Evolutionary conservation across 352 stramenopile genomes (phyloP).

Genomic region (Pythium pyrilobum): DNA sequence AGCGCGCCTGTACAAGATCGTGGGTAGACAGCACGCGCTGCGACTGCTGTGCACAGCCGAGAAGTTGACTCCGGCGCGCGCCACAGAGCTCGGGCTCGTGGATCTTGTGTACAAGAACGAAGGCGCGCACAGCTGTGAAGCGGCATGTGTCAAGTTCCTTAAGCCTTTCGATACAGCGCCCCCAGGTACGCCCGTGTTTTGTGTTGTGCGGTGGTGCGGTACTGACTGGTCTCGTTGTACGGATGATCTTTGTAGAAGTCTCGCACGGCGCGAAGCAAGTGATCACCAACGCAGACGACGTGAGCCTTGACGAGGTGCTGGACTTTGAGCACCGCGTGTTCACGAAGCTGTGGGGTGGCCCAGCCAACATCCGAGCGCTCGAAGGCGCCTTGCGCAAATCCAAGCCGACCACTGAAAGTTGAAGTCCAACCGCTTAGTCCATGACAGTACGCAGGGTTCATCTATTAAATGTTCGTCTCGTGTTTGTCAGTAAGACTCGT

Average conservation of each 20-base stretch:
- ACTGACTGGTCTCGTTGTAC: no score
- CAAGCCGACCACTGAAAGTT: no score
- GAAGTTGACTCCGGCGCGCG: constrained; percentile 39
- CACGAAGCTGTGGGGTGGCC: constrained; percentile 62
- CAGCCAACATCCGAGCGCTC: constrained; percentile 66
- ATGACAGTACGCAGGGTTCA: no score
- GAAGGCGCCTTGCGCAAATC: constrained; percentile 41
- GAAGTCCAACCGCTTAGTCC: no score
- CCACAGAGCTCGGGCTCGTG: constrained; percentile 53
- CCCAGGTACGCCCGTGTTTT: constrained; percentile 34
- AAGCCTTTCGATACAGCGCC: constrained; percentile 40
- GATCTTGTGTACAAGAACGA: constrained; percentile 54
- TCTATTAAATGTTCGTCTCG: no score
- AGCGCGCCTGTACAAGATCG: constrained; percentile 65
- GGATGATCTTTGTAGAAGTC: constrained; percentile 54
- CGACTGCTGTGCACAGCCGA: constrained; percentile 66
- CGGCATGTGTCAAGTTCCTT: constrained; percentile 42
- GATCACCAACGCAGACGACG: constrained; percentile 66
- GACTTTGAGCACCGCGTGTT: constrained; percentile 65
- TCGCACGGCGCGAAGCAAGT: constrained; percentile 65
- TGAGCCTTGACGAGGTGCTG: constrained; percentile 53
- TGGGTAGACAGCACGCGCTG: constrained; percentile 67
- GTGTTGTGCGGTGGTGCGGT: no score
- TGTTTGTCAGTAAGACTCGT: no score
- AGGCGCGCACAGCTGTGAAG: constrained; percentile 18